These are phyloP conservation scores for Tripterygium wilfordii DNA, from an alignment of 177 flowering plant genomes.

Conservation along the genomic window DNA sequence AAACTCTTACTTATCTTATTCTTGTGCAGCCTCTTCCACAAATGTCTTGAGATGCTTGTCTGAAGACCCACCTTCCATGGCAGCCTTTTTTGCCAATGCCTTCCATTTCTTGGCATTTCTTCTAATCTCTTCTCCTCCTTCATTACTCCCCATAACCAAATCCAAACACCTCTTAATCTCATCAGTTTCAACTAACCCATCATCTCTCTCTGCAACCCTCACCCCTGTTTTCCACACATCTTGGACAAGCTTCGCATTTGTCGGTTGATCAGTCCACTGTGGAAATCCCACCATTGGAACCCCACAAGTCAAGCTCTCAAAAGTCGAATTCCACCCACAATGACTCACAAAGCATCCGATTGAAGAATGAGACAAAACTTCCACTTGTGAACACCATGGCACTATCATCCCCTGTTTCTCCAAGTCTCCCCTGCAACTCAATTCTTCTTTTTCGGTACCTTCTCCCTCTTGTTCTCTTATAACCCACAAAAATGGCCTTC, in stretches of 20 bases:
- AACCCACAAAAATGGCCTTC: conserved; percentile 50
- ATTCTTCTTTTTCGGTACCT: conserved; percentile 8
- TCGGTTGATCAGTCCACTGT: conserved; percentile 26
- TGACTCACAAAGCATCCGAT: conserved; percentile 57
- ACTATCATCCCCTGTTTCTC: conserved; percentile 33
- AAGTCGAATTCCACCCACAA: conserved; percentile 62
- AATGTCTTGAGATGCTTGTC: conserved; percentile 17
- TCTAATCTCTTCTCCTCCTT: conserved; percentile 11
- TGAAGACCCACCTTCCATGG: conserved; percentile 25
- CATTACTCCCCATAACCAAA: conserved; percentile 16
- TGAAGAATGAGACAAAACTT: conserved; percentile 39
- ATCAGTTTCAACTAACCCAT: conserved; percentile 21
- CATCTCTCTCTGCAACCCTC: conserved; percentile 9
- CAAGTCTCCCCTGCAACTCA: conserved; percentile 12
- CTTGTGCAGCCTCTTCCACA: conserved; percentile 7
- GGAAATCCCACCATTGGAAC: conserved; percentile 35
- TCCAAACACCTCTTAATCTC: conserved; percentile 23
- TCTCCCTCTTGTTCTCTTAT: conserved; percentile 13
- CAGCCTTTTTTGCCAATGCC: conserved; percentile 20
- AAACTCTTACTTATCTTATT: no score
- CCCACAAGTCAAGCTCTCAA: conserved; percentile 32
- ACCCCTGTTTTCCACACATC: conserved; percentile 27
- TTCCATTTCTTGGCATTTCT: conserved; percentile 28
- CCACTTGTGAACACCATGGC: conserved; percentile 49
- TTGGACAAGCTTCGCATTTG: conserved; percentile 24